Base-by-base conservation (phyloP, 2,329 filamentous ascomycete genomes). In the Fusarium longipes region DNA sequence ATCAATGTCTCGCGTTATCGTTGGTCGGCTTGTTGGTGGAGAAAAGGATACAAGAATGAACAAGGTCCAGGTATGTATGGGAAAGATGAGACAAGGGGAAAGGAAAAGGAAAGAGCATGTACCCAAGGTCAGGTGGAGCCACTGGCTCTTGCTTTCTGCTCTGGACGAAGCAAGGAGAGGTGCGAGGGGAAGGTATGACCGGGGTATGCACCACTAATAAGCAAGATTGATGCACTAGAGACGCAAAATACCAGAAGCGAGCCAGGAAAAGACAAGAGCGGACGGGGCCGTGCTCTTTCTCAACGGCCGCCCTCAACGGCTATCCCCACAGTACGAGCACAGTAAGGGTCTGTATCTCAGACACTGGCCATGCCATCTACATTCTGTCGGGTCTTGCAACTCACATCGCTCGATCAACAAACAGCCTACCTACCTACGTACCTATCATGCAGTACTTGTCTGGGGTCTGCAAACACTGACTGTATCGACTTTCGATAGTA, bases 301-400 rank as follows among this genome's bases (percentile, higher is more conserved):
- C 68, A 73, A 73, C 70, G 68, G 68, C 69, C 70, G 70, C 67
- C 68, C 70, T 73, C 68, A 73, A 73, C 70, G 68, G 68, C 61
- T 58, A 58, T 51, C 57, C 44, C 68, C 67, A 73, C 65, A 69
- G 70, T 72, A 43, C 43, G 18, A n/a, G 10, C 9, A 65, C 69
- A 63, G 65, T 72, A 36, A 9, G 10, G 32, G 8, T 20, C 27
- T 29, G 11, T 36, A n/a, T 30, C 30, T 48, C 29, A 29, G 29
- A 42, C 54, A 73, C 70, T 55, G 61, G 49, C 12, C 27, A 67
- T 52, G 57, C 47, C 52, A 44, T 40, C 45, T 33, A 17, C 43
- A 29, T 22, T 8, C 40, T 10, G n/a, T 18, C n/a, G 20, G 27
- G 8, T 17, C 12, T 22, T 32, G 18, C 20, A 18, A 39, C 59